Evolutionary conservation across 1,284 basidiomycete species (phyloP).

Genomic region (Athelia sp.): DNA sequence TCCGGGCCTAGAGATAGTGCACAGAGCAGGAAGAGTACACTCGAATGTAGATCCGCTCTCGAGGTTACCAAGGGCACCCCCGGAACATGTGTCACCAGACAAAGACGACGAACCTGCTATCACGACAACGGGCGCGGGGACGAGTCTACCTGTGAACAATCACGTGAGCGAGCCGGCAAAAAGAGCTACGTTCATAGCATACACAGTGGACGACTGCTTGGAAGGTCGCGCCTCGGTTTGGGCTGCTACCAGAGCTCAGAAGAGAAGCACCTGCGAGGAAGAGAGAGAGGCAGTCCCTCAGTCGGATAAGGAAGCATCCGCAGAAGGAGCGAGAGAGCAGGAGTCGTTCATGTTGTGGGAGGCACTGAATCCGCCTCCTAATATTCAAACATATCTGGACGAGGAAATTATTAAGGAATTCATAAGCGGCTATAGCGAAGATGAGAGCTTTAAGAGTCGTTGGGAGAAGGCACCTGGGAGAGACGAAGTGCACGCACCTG

Average conservation of each 20-base stretch:
- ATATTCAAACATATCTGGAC: neutral
- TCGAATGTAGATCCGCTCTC: neutral
- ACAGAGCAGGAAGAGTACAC: neutral
- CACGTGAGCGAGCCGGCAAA: no score
- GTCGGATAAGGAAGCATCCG: neutral
- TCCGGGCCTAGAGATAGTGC: neutral
- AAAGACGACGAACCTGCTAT: neutral
- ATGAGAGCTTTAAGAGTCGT: neutral
- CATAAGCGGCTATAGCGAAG: neutral
- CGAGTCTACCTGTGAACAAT: no score
- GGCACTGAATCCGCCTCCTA: neutral
- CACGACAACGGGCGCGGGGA: no score
- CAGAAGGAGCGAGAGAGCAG: neutral
- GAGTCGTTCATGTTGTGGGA: neutral
- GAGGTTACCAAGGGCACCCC: neutral
- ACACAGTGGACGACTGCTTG: neutral
- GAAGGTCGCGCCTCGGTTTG: neutral
- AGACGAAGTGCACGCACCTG: neutral
- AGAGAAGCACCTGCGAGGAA: no score
- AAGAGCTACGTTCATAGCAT: neutral
- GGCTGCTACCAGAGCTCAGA: neutral
- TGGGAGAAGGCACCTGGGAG: neutral
- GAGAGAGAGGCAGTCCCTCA: no score
- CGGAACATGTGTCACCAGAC: neutral
- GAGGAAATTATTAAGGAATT: neutral